phyloP scores from a whole-genome alignment of 176 grass and related monocot species.

The Panicum miliaceum region DNA sequence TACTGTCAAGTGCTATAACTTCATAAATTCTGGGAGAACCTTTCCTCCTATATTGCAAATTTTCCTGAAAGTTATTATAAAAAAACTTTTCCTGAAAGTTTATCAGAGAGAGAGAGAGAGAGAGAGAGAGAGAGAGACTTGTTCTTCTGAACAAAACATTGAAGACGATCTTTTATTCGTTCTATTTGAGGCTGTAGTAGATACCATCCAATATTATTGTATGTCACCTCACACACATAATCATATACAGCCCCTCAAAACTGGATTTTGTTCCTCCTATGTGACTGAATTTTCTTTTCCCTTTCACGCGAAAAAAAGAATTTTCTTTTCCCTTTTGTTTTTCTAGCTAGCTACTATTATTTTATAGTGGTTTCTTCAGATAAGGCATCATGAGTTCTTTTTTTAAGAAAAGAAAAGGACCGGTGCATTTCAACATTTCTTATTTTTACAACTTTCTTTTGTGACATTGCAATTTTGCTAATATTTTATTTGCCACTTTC shows the following conservation, averaged over 20 bases:
- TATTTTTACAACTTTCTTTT: too few relatives aligned
- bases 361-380: too few relatives aligned
- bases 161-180: neutral
- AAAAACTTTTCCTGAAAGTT: too few relatives aligned
- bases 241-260: neutral
- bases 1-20: neutral
- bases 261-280: neutral
- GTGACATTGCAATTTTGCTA: too few relatives aligned
- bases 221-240: neutral
- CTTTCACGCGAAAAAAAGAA: too few relatives aligned
- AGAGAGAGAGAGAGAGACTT: too few relatives aligned
- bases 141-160: neutral
- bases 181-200: neutral
- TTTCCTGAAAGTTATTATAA: conserved; percentile 6
- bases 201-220: conserved; percentile 1
- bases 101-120: neutral
- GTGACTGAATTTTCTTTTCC: neutral
- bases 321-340: too few relatives aligned
- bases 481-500: too few relatives aligned
- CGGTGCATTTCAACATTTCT: too few relatives aligned
- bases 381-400: too few relatives aligned
- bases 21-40: neutral
- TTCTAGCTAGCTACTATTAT: too few relatives aligned
- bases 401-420: too few relatives aligned
- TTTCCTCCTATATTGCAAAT: neutral